Conservation (phyloP, 2,329 filamentous ascomycete species). For the Xylariaceae sp. region DNA sequence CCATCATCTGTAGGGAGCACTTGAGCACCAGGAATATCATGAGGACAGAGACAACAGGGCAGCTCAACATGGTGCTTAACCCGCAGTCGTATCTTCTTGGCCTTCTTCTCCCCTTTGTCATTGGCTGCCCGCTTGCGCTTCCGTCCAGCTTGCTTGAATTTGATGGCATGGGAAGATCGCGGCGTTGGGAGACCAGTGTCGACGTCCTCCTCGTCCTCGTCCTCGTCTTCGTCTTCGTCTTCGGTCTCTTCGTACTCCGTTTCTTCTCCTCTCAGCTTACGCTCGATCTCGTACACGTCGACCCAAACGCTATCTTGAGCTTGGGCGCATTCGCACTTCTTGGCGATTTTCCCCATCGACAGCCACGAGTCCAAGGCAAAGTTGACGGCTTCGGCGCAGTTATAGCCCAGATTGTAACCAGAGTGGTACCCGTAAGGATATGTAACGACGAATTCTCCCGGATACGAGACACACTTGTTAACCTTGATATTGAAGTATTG, state of each 20-base stretch:
- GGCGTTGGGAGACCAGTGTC: slow-evolving; percentile 72
- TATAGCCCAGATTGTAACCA: slow-evolving; percentile 96
- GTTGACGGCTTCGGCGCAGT: slow-evolving; percentile 98
- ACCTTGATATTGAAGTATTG: slow-evolving; percentile 93
- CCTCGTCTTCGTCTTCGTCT: slow-evolving; percentile 68
- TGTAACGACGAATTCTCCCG: slow-evolving; percentile 97
- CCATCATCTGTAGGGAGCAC: slow-evolving; percentile 88
- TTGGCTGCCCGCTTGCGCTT: slow-evolving; percentile 68
- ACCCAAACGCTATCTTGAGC: slow-evolving; percentile 99
- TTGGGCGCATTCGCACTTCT: slow-evolving; percentile 93
- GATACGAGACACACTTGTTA: slow-evolving; percentile 92
- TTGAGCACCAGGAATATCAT: slow-evolving; percentile 79
- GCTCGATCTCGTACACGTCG: slow-evolving; percentile 92
- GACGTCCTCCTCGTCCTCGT: slow-evolving; percentile 61
- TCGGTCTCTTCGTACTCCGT: slow-evolving; percentile 82
- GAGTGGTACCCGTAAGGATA: slow-evolving; percentile 99
- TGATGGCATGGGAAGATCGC: slow-evolving; percentile 72
- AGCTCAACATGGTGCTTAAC: slow-evolving; percentile 72
- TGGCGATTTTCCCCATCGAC: slow-evolving; percentile 91
- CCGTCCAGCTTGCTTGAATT: slow-evolving; percentile 58
- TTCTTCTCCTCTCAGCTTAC: slow-evolving; percentile 86
- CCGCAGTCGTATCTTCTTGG: slow-evolving; percentile 78
- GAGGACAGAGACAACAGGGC: slow-evolving; percentile 90
- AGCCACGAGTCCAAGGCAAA: slow-evolving; percentile 96
- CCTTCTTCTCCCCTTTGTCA: slow-evolving; percentile 56